Evolutionary conservation across 1,139 yeast genomes (phyloP).

Genomic region (Scheffersomyces parashehatae): DNA sequence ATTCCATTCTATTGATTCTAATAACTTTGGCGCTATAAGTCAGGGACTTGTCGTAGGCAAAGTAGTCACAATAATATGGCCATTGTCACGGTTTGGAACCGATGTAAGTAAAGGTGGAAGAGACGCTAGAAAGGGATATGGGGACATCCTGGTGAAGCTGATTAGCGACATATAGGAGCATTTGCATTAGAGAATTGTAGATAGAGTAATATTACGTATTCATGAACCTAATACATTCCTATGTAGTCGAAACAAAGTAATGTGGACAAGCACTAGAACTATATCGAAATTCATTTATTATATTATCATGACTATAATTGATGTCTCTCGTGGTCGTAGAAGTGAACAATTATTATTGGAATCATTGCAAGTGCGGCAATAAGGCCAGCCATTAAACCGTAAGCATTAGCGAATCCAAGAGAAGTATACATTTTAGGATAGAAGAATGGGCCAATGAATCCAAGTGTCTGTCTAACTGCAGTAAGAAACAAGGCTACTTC

Average conservation of each 20-base stretch:
- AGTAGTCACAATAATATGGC: constrained; percentile 68
- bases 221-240: no score
- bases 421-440: constrained; percentile 18
- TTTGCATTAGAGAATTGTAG: no score
- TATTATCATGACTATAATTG: no score
- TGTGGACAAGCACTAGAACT: no score
- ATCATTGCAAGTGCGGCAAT: constrained; percentile 11
- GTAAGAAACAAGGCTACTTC: constrained; percentile 18
- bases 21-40: constrained; percentile 82
- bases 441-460: constrained; percentile 22
- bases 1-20: constrained; percentile 82
- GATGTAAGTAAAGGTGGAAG: constrained; percentile 41
- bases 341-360: constrained; percentile 9
- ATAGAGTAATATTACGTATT: no score
- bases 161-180: constrained; percentile 5
- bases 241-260: no score
- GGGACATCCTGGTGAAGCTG: constrained; percentile 5
- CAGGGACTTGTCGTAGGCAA: constrained; percentile 76
- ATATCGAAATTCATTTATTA: no score
- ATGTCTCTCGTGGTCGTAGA: background rate
- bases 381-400: constrained; percentile 17
- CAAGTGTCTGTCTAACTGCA: constrained; percentile 16
- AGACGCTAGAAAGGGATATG: constrained; percentile 25
- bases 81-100: constrained; percentile 54
- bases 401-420: constrained; percentile 15